phyloP scores from a whole-genome alignment of 1,284 basidiomycete species.

The Inonotus hispidus region DNA sequence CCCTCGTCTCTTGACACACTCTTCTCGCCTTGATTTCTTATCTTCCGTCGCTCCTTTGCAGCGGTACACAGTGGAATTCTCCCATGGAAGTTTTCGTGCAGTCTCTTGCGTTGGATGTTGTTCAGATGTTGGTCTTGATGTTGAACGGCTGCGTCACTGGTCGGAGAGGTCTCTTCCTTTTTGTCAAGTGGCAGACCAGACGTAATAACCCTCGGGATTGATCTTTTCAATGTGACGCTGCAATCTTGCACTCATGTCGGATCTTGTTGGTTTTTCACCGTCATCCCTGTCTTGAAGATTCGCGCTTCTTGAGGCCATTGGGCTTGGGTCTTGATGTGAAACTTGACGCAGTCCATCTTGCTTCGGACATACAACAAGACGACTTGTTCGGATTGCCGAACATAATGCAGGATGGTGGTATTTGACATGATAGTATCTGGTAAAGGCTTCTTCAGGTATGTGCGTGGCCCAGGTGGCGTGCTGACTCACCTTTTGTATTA shows the following conservation, averaged over 20 bases:
- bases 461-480: not conserved
- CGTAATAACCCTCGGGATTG: not conserved
- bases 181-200: not conserved
- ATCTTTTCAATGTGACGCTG: not conserved
- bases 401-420: not conserved
- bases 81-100: no score
- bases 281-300: not conserved
- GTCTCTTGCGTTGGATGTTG: no score
- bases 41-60: no score
- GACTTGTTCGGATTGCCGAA: not conserved
- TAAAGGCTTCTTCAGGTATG: not conserved
- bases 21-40: no score
- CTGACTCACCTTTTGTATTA: slow-evolving; percentile 14
- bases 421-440: slow-evolving; percentile 6
- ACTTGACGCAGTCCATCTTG: not conserved
- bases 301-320: no score
- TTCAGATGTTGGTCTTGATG: no score
- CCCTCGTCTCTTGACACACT: no score
- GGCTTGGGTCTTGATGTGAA: not conserved
- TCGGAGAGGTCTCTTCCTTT: no score
- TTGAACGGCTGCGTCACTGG: no score
- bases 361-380: not conserved
- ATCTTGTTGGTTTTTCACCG: no score
- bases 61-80: no score
- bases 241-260: not conserved